These are phyloP conservation scores for Fraxinus angustifolia DNA, from an alignment of 305 asterid species.

Conservation along the genomic window DNA sequence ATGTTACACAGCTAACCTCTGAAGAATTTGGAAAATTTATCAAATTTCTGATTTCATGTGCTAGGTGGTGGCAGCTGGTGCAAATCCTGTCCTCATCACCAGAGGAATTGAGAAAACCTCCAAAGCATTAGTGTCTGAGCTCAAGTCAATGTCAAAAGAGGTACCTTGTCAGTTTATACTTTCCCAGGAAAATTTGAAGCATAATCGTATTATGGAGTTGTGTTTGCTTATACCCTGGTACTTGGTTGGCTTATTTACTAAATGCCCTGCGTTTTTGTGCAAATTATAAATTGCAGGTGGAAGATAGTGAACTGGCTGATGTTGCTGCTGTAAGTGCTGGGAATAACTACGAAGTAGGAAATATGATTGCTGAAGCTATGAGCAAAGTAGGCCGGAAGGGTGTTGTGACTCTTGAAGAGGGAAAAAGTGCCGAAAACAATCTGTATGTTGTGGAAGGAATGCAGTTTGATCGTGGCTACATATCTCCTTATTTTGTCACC, in stretches of 20 bases:
- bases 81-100: constrained; percentile 87
- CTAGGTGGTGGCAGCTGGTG: constrained; percentile 97
- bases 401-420: constrained; percentile 47
- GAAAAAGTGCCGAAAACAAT: constrained; percentile 47
- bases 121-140: constrained; percentile 80
- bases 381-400: constrained; percentile 52
- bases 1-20: neutral
- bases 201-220: neutral
- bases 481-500: constrained; percentile 49
- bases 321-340: constrained; percentile 92
- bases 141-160: constrained; percentile 81
- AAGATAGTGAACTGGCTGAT: constrained; percentile 85
- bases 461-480: constrained; percentile 55
- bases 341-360: constrained; percentile 52
- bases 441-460: constrained; percentile 48
- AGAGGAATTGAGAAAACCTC: constrained; percentile 92
- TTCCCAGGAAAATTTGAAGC: neutral
- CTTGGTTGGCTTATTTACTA: neutral
- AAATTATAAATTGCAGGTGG: constrained; percentile 46
- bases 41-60: neutral
- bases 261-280: neutral
- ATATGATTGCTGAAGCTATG: constrained; percentile 54
- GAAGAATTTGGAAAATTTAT: neutral
- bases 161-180: constrained; percentile 28
- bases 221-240: neutral